Base-by-base conservation (phyloP, 2,329 filamentous ascomycete genomes). In the Cladophialophora exuberans region DNA sequence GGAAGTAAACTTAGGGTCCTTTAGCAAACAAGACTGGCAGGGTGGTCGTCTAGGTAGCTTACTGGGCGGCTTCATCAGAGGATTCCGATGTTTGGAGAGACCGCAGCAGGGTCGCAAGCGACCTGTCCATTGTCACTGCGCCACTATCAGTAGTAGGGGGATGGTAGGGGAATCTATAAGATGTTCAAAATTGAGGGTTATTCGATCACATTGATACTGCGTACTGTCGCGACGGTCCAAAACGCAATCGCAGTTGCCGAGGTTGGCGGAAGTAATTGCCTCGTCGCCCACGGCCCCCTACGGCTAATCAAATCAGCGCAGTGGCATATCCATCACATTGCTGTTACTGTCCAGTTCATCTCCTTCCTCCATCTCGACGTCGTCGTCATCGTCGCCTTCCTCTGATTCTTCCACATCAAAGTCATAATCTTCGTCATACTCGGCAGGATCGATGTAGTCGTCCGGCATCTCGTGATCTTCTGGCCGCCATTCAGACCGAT, bases 51-150 rank as follows among this genome's bases (percentile, higher is more conserved):
- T 4, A 20, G 28, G 35, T 23, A 43, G 52, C 71, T 17, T 36
- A 84, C 83, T 79, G 76, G 54, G 79, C 77, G 28, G 82, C 83
- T 71, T 86, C 83, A 67, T 84, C 77, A 56, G 81, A 77, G 45
- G 79, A 76, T 2, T 81, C 77, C 42, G 80, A 79, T 5, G 78
- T 79, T 66, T 85, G 83, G 33, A 86, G 72, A 26, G 83, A 83
- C 59, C 83, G 76, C 62, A 87, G 68, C 17, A 86, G 73, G 35
- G 81, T 83, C 46, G 79, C 79, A 26, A 86, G 67, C 41, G 85
- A 80, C 63, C 82, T 77, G 70, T 86, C 83, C 59, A 80, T 82
- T 9, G 22, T 22, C 13, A 23, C n/a, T 17, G 5, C 26, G 28
- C 38, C 86, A 87, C 69, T 15, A 26, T 9, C 20, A 2, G 6